Conservation (phyloP, 2,329 filamentous ascomycete species). For the Sclerotinia sclerotiorum region DNA sequence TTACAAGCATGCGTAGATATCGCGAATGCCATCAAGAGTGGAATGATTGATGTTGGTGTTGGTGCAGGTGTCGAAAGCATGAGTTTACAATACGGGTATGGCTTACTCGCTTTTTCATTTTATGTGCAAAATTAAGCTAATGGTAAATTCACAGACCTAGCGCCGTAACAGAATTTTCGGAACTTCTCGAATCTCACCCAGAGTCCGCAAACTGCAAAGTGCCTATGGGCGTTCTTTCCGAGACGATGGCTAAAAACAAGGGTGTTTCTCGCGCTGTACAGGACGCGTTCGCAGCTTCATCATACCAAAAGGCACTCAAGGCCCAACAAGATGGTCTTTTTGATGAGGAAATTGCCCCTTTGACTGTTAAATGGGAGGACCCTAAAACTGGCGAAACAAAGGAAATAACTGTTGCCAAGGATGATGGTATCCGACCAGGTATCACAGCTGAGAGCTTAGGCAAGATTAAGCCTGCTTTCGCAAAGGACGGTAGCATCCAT, state of each 20-base stretch:
- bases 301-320: slow-evolving; percentile 84
- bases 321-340: slow-evolving; percentile 90
- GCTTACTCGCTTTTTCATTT: slow-evolving; percentile 22
- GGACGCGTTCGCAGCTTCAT: slow-evolving; percentile 90
- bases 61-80: slow-evolving; percentile 97
- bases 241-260: slow-evolving; percentile 90
- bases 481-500: slow-evolving; percentile 90
- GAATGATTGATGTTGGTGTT: slow-evolving; percentile 94
- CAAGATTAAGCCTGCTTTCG: slow-evolving; percentile 89
- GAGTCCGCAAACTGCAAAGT: slow-evolving; percentile 96
- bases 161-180: slow-evolving; percentile 90
- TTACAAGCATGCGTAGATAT: slow-evolving; percentile 92
- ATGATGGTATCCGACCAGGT: slow-evolving; percentile 83
- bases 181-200: slow-evolving; percentile 76
- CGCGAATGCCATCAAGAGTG: slow-evolving; percentile 84
- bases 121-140: slow-evolving; percentile 11
- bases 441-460: slow-evolving; percentile 84
- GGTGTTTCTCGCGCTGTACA: slow-evolving; percentile 70
- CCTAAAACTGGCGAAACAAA: slow-evolving; percentile 86
- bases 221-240: slow-evolving; percentile 90
- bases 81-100: slow-evolving; percentile 84
- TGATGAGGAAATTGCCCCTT: slow-evolving; percentile 83
- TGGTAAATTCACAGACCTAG: slow-evolving; percentile 54
- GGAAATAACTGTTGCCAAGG: slow-evolving; percentile 76
- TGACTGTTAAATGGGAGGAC: slow-evolving; percentile 85